Evolutionary conservation across 2,329 filamentous ascomycete species (phyloP).

Genomic region (Bretziella fagacearum): DNA sequence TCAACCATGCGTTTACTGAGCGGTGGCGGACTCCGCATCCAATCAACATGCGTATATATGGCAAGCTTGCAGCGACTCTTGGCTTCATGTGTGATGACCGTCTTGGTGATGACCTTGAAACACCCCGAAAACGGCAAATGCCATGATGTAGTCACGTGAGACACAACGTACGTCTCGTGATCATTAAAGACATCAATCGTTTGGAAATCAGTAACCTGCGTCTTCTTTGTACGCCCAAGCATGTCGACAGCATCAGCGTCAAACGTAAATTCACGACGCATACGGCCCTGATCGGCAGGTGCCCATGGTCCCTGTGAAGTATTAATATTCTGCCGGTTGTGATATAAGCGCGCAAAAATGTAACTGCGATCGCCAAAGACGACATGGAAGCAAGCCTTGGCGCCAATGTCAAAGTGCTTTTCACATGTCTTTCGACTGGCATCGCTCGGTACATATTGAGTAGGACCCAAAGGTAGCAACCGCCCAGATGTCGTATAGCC

Average conservation of each 20-base stretch:
- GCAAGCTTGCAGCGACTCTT: slow-evolving; percentile 88
- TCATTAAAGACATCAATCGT: slow-evolving; percentile 70
- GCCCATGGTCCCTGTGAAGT: slow-evolving; percentile 81
- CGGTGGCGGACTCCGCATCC: slow-evolving; percentile 47
- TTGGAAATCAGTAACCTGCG: slow-evolving; percentile 63
- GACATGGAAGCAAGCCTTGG: slow-evolving; percentile 89
- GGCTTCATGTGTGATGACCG: slow-evolving; percentile 82
- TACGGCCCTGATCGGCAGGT: slow-evolving; percentile 37
- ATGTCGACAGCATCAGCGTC: slow-evolving; percentile 51
- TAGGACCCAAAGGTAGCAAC: slow-evolving; percentile 54
- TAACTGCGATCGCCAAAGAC: slow-evolving; percentile 93
- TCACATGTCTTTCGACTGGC: slow-evolving; percentile 63
- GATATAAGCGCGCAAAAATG: slow-evolving; percentile 80
- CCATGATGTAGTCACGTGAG: slow-evolving; percentile 51
- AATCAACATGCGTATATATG: slow-evolving; percentile 75
- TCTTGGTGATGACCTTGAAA: slow-evolving; percentile 73
- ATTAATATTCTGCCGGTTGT: slow-evolving; percentile 59
- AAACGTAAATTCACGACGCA: slow-evolving; percentile 68
- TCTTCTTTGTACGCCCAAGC: slow-evolving; percentile 42
- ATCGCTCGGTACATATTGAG: slow-evolving; percentile 67
- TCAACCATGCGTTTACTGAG: slow-evolving; percentile 46
- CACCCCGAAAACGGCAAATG: slow-evolving; percentile 66
- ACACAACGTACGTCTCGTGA: slow-evolving; percentile 51
- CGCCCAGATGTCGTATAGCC: slow-evolving; percentile 17
- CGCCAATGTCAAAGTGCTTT: slow-evolving; percentile 73